Base-by-base conservation (phyloP, 768 basidiomycete genomes). In the Trametes sanguinea region DNA sequence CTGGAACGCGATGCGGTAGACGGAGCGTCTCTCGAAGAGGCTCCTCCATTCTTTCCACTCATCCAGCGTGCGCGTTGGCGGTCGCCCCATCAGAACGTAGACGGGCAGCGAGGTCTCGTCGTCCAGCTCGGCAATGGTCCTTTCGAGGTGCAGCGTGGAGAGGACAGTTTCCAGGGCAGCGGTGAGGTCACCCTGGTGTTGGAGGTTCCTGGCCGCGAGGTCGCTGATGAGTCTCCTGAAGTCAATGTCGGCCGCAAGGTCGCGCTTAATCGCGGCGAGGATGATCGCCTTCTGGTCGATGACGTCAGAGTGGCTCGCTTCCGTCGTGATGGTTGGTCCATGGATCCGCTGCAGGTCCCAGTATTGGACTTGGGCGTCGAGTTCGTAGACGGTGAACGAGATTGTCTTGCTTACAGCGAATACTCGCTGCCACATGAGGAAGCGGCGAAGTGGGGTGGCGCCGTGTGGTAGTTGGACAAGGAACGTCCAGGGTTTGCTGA, bases 341-440 rank as follows among this genome's bases (percentile, higher is more conserved):
- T 1, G 29, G 22, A 55, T 44, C 14, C 43, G 42, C 6, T 6
- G 45, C 29, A 55, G 10, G 44, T 33, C 30, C 54, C 54, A 55
- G 42, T 6, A 8, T 3, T 8, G 14, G 4, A 7, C 54, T 2
- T 14, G 3, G 16, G 3, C 29, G 44, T 32, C 43, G 7, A 55
- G 6, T 3, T 44, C 44, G 14, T 55, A 55, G 6, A 45, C 32
- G 3, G 54, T 55, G 54, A 55, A 55, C 14, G 54, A 55, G 14
- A 45, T 16, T 0, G 42, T 55, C 43, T 55, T 55, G 54, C 43
- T 45, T 6, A 55, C 42, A 0, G 54, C 54, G 32, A 55, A 45
- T 29, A 55, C 54, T 3, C 43, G 54, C 22, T 55, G 54, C 54
- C 54, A 55, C 29, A 55, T 13, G 30, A 55, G 30, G 54, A 55